Base-by-base conservation (phyloP, 1,139 yeast genomes). In the Saccharomyces uvarum region DNA sequence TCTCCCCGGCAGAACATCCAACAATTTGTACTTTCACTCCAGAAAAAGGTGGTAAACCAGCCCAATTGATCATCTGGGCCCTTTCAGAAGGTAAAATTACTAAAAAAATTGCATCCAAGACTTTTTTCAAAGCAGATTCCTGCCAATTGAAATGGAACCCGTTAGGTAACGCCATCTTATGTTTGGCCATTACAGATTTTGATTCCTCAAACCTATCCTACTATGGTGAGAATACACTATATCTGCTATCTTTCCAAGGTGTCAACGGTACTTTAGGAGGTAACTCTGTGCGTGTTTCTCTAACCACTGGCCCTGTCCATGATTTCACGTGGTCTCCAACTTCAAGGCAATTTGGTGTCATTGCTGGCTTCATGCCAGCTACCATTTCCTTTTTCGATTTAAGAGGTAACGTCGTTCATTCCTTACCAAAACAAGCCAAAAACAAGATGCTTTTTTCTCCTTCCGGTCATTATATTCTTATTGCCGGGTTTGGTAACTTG, bases 291-390 rank as follows among this genome's bases (percentile, higher is more conserved):
- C 80, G 97, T 66, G 91, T 95, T 64, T 81, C 84, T 56, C 81
- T 95, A 65, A 89, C 87, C 59, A 85, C 88, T 66, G 99, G 99
- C 28, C 98, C 99, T 49, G 90, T 95, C 63, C 97, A 95, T 73
- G 99, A 93, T 70, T 87, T 93, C 61, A 85, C 95, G 33, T 95
- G 99, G 99, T 87, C 97, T 29, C 97, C 98, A 57, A 84, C 91
- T 53, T 89, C 97, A 21, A 81, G 97, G 64, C 98, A 93, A 75
- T 95, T 95, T 75, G 98, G 97, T 56, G 99, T 93, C 51, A 90
- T 88, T 57, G 91, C 91, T 69, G 99, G 99, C 41, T 91, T 81
- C 73, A 95, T 95, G 99, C 99, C 99, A 1, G 89, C 97, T 28
- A 88, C 88, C 67, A 90, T 97, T 28, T 85, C 97, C 11, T 89